Evolutionary conservation across 2,329 filamentous ascomycete genomes (phyloP).

Genomic region (Helotiales sp.): DNA sequence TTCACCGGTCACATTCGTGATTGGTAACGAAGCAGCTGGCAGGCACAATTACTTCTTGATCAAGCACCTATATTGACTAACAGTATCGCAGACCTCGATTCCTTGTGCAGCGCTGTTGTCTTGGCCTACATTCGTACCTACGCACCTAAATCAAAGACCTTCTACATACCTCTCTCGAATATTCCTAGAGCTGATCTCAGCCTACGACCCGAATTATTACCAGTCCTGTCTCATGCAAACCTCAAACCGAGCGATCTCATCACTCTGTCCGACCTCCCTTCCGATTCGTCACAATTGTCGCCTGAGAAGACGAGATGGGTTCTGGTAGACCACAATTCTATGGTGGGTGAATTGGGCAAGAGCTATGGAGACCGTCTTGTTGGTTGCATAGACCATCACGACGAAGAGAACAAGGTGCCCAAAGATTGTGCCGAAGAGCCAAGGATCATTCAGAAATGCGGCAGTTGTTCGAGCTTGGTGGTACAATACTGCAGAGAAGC

Average conservation of each 20-base stretch:
- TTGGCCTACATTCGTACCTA: slow-evolving; percentile 73
- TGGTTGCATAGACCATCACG: slow-evolving; percentile 78
- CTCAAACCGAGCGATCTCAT: slow-evolving; percentile 63
- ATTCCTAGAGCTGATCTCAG: slow-evolving; percentile 66
- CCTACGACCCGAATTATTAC: slow-evolving; percentile 71
- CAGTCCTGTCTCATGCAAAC: slow-evolving; percentile 61
- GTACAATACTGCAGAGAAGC: slow-evolving; percentile 55
- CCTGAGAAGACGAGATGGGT: slow-evolving; percentile 66
- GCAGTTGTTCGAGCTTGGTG: slow-evolving; percentile 74
- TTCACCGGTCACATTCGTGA: slow-evolving; percentile 57
- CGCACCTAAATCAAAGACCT: slow-evolving; percentile 39
- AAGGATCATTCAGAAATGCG: slow-evolving; percentile 63
- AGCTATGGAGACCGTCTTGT: slow-evolving; percentile 54
- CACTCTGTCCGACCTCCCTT: slow-evolving; percentile 58
- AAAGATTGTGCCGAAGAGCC: slow-evolving; percentile 47
- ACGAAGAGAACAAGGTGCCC: slow-evolving; percentile 62
- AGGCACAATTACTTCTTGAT: slow-evolving; percentile 18
- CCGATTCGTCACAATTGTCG: slow-evolving; percentile 30
- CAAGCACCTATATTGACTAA: not conserved
- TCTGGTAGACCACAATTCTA: slow-evolving; percentile 77
- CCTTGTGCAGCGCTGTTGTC: slow-evolving; percentile 71
- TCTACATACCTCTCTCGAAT: slow-evolving; percentile 74
- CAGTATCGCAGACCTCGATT: slow-evolving; percentile 67
- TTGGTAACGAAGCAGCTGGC: slow-evolving; percentile 70
- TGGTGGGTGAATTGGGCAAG: slow-evolving; percentile 61